Conservation (phyloP, 305 asterid genomes). For the Striga hermonthica region DNA sequence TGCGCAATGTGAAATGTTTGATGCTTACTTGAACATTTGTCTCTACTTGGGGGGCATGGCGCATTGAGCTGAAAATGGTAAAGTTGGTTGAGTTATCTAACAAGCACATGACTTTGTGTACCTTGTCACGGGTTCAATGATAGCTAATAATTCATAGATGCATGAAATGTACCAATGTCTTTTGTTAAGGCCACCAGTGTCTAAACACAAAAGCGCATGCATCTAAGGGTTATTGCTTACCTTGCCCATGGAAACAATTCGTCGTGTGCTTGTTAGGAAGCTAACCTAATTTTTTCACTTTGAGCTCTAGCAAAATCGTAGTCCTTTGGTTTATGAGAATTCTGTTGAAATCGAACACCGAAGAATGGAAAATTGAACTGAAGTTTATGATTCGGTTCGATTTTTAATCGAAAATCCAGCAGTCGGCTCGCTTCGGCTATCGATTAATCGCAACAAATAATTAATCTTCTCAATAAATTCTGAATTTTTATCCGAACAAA, state of each 20-base stretch:
- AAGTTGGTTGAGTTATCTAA: conserved; percentile 34
- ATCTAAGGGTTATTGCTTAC: conserved; percentile 13
- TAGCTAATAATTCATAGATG: conserved; percentile 10
- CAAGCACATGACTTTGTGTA: conserved; percentile 27
- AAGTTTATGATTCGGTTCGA: too few relatives aligned
- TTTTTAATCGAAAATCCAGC: too few relatives aligned
- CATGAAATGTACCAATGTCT: conserved; percentile 12
- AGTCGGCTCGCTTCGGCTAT: too few relatives aligned
- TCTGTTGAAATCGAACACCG: too few relatives aligned
- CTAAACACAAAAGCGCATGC: background rate
- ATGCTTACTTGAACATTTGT: conserved; percentile 16
- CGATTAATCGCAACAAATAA: too few relatives aligned
- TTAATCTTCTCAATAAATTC: too few relatives aligned
- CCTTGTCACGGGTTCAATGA: conserved; percentile 10
- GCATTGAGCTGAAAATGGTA: conserved; percentile 43
- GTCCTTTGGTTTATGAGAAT: conserved; percentile 2
- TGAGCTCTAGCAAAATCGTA: conserved; percentile 36
- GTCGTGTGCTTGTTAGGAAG: conserved; percentile 37
- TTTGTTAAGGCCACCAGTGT: conserved; percentile 4
- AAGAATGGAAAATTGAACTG: too few relatives aligned
- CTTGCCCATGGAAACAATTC: conserved; percentile 6
- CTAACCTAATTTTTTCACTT: conserved; percentile 37
- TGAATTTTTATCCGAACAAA: too few relatives aligned
- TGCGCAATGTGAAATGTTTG: background rate
- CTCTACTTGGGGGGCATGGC: conserved; percentile 25